Evolutionary conservation across 2,329 filamentous ascomycete species (phyloP), one percentile per base, ranked within the genome.

Genomic region (Corynespora cassiicola): DNA sequence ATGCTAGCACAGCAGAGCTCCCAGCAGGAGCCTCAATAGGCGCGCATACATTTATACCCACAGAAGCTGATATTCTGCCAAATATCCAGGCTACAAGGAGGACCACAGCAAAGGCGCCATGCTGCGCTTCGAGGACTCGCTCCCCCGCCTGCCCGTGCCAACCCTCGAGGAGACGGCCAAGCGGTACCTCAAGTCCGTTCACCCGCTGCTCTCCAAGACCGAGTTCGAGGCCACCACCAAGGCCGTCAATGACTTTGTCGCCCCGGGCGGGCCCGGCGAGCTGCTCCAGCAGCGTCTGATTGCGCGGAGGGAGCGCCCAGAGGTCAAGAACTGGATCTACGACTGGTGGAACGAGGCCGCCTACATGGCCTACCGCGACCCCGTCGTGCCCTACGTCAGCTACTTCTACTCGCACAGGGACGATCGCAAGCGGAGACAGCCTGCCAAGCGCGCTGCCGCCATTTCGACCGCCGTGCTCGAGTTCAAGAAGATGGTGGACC

Each of bases 401-500:
- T 99, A 99, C 81, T 99, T 99, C 76, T 99, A 99, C 77, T 96
- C 91, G 38, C 92, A 97, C 76, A 84, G 90, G 54, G 94, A 99
- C 71, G 95, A 99, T 72, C 85, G 89, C 56, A 81, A 85, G 65
- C 84, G 92, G 53, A 85, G 90, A 48, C 84, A 96, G 69, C 94
- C 94, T 0, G 86, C 87, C 48, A 95, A 95, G 79, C 88, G 94
- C 50, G 94, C 94, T 3, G 94, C 94, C 4, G 91, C 92, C 50
- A 87, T 99, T 52, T 85, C 88, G 1, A 90, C 88, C 1, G 86
- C 89, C 6, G 86, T 84, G 2, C 80, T 99, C 24, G 90, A 95
- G 66, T 99, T 99, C 79, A 96, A 96, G 81, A 87, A 86, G 71
- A 84, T 90, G 74, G 92, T 97, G 14, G 92, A 96, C 65, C 69